Evolutionary conservation across 1,284 basidiomycete genomes (phyloP).

Genomic region (Singerocomus inundabilis): DNA sequence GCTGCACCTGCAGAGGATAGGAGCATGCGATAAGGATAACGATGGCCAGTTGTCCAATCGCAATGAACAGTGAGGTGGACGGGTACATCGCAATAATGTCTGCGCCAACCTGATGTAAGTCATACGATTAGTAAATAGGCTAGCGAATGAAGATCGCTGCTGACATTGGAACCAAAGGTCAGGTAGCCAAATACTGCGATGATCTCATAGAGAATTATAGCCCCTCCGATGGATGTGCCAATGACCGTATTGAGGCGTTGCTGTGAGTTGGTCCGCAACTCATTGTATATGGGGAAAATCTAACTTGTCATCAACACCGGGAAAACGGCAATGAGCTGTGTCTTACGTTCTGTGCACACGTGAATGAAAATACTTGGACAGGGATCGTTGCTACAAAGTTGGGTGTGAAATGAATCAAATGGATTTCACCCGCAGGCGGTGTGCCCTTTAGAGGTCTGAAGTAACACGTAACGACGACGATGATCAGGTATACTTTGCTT

Average conservation of each 20-base stretch:
- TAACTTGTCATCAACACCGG: conserved; percentile 35
- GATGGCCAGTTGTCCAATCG: conserved; percentile 91
- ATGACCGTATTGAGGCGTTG: conserved; percentile 86
- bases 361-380: conserved; percentile 94
- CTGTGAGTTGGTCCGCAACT: conserved; percentile 82
- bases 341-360: conserved; percentile 86
- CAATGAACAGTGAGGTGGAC: conserved; percentile 89
- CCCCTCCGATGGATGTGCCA: conserved; percentile 79
- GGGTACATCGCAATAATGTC: conserved; percentile 97
- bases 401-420: conserved; percentile 71
- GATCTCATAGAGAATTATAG: conserved; percentile 77
- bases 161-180: conserved; percentile 86
- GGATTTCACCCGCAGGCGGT: conserved; percentile 60
- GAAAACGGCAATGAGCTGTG: conserved; percentile 1
- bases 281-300: conserved; percentile 94
- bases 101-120: conserved; percentile 62
- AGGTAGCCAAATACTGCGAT: conserved; percentile 90
- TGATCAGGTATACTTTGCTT: conserved; percentile 65
- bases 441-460: conserved; percentile 67
- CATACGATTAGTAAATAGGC: conserved; percentile 5
- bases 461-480: conserved; percentile 74
- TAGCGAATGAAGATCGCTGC: conserved; percentile 7
- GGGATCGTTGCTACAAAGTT: conserved; percentile 86
- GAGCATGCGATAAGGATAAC: conserved; percentile 88
- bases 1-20: conserved; percentile 92